Percentiles rank a stretch among this genome's conserved stretches.
Conservation (phyloP, 2,329 filamentous ascomycete species). For the Ophiostoma montium region DNA sequence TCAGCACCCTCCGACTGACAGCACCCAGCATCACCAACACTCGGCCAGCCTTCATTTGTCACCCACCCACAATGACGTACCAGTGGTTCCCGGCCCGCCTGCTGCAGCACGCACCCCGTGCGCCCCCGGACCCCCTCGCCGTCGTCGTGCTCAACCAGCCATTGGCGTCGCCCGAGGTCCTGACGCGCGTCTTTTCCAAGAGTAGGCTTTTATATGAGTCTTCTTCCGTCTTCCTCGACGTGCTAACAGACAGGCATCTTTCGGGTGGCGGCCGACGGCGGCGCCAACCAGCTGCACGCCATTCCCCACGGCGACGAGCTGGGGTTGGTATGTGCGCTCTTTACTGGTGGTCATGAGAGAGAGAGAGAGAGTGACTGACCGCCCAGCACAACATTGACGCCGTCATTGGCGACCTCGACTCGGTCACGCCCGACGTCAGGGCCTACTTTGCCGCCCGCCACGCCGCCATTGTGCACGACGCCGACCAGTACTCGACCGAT, state of each 20-base stretch:
- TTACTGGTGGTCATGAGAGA: too few relatives aligned
- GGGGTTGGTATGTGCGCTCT: conserved; percentile 24
- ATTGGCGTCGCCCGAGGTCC: conserved; percentile 27
- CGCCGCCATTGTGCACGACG: conserved; percentile 51
- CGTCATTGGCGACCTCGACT: conserved; percentile 89
- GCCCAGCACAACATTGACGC: conserved; percentile 41
- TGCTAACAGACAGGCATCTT: conserved; percentile 5
- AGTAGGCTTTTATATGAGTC: conserved; percentile 24
- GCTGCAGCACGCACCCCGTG: conserved; percentile 7
- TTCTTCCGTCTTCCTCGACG: neutral
- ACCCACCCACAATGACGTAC: neutral
- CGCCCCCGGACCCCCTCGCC: conserved; percentile 20
- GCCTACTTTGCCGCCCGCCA: conserved; percentile 49
- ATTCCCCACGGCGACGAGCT: conserved; percentile 16
- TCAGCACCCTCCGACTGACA: too few relatives aligned
- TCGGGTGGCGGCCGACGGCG: conserved; percentile 75
- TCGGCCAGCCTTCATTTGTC: too few relatives aligned
- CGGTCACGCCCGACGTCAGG: conserved; percentile 47
- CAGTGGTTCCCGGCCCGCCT: conserved; percentile 16
- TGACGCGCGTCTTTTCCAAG: conserved; percentile 34
- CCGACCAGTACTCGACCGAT: conserved; percentile 81
- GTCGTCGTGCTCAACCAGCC: conserved; percentile 40
- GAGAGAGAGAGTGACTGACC: too few relatives aligned
- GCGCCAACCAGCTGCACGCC: conserved; percentile 60
- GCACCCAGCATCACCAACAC: too few relatives aligned